Evolutionary conservation across 2,329 filamentous ascomycete species (phyloP).

Genomic region (Tetracladium maxilliforme): DNA sequence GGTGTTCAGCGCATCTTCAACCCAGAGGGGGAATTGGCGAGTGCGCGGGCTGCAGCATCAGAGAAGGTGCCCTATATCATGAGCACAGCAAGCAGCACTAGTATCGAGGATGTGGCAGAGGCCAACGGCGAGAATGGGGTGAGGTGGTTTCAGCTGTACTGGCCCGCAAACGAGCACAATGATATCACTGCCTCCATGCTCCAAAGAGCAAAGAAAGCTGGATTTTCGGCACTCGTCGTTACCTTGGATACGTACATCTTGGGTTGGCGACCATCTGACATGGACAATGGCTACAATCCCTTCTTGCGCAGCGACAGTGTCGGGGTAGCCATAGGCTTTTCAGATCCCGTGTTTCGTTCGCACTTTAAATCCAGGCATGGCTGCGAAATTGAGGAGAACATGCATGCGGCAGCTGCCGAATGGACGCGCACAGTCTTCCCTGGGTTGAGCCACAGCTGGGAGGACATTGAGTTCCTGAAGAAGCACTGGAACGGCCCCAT

Average conservation of each 20-base stretch:
- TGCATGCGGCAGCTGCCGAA: conserved; percentile 29
- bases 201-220: conserved; percentile 40
- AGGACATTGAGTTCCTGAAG: conserved; percentile 41
- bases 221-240: conserved; percentile 52
- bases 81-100: conserved; percentile 44
- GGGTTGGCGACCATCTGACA: conserved; percentile 53
- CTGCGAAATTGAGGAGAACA: conserved; percentile 29
- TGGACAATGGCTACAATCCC: conserved; percentile 46
- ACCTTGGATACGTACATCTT: conserved; percentile 60
- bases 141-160: conserved; percentile 65
- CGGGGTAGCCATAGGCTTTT: conserved; percentile 47
- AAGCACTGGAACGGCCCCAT: conserved; percentile 50
- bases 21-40: conserved; percentile 45
- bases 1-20: conserved; percentile 59
- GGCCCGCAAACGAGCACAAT: conserved; percentile 50
- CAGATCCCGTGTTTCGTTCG: conserved; percentile 48
- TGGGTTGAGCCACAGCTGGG: conserved; percentile 40
- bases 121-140: conserved; percentile 40
- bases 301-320: conserved; percentile 43
- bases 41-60: conserved; percentile 44
- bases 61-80: conserved; percentile 51
- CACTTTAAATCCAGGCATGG: conserved; percentile 34
- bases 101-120: conserved; percentile 50
- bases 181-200: conserved; percentile 53
- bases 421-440: conserved; percentile 39